Evolutionary conservation across 2,329 filamentous ascomycete species (phyloP).

Genomic region (Coniella vitis): DNA sequence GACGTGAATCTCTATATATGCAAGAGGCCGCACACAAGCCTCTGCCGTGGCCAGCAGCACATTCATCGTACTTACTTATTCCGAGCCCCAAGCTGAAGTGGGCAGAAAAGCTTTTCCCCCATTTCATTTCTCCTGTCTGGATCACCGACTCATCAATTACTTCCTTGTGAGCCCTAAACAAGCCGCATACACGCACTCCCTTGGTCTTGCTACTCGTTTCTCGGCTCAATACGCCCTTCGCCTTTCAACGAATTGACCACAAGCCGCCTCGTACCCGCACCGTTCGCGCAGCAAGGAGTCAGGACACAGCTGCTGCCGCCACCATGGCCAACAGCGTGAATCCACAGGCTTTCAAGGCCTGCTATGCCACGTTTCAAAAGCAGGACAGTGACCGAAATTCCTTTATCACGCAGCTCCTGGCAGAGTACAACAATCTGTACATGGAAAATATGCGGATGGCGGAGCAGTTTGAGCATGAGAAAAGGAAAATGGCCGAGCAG

Average conservation of each 20-base stretch:
- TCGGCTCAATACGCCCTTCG: too few relatives aligned
- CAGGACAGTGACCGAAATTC: constrained; percentile 11
- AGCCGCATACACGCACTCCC: too few relatives aligned
- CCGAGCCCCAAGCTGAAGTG: too few relatives aligned
- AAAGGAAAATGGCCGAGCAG: background rate
- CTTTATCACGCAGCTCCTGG: constrained; percentile 10
- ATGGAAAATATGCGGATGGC: background rate
- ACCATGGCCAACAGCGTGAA: constrained; percentile 6
- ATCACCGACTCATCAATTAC: too few relatives aligned
- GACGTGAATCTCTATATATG: too few relatives aligned
- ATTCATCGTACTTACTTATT: background rate
- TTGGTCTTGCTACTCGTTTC: too few relatives aligned
- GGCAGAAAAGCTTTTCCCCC: too few relatives aligned
- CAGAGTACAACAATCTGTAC: constrained; percentile 7
- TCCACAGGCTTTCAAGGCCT: constrained; percentile 12
- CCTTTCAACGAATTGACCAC: too few relatives aligned
- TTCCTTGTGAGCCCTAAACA: too few relatives aligned
- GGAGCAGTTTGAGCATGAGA: constrained; percentile 8
- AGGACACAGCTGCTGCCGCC: background rate
- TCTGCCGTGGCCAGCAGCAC: background rate
- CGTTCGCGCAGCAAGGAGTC: background rate
- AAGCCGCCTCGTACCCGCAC: too few relatives aligned
- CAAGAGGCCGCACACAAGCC: background rate
- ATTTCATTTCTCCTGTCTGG: too few relatives aligned
- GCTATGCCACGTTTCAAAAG: constrained; percentile 9